Evolutionary conservation across 2,329 filamentous ascomycete species (phyloP).

Genomic region (Aureobasidium namibiae): DNA sequence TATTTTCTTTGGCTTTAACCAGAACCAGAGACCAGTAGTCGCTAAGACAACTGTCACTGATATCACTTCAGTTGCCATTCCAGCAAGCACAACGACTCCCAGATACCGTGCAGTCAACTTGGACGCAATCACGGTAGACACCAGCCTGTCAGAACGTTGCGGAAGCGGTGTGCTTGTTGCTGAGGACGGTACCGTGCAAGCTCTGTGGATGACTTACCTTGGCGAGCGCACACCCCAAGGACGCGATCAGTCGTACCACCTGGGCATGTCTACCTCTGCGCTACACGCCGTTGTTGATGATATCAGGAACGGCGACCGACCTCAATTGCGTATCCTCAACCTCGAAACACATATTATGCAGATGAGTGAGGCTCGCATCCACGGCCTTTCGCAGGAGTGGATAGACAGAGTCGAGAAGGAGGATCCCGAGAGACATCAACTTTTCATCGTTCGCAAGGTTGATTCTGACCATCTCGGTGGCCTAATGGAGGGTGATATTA

Average conservation of each 20-base stretch:
- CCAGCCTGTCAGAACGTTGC: conserved; percentile 80
- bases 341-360: conserved; percentile 92
- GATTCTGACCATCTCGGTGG: conserved; percentile 54
- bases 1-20: conserved; percentile 97
- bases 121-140: conserved; percentile 95
- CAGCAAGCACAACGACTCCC: conserved; percentile 83
- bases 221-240: conserved; percentile 75
- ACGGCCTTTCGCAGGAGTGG: conserved; percentile 95
- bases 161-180: conserved; percentile 87
- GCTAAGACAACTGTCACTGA: conserved; percentile 93
- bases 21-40: conserved; percentile 87
- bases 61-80: conserved; percentile 93
- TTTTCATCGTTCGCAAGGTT: conserved; percentile 97
- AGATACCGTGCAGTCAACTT: conserved; percentile 92
- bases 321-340: conserved; percentile 80
- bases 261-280: conserved; percentile 82
- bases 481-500: conserved; percentile 82
- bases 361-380: conserved; percentile 93
- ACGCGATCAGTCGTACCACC: conserved; percentile 92
- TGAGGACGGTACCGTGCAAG: conserved; percentile 86
- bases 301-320: conserved; percentile 70
- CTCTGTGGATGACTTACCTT: conserved; percentile 92
- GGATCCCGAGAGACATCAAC: conserved; percentile 86
- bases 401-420: conserved; percentile 81
- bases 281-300: conserved; percentile 81